Evolutionary conservation across 805 yeast species (phyloP).

Genomic region (Wickerhamiella occidentalis): DNA sequence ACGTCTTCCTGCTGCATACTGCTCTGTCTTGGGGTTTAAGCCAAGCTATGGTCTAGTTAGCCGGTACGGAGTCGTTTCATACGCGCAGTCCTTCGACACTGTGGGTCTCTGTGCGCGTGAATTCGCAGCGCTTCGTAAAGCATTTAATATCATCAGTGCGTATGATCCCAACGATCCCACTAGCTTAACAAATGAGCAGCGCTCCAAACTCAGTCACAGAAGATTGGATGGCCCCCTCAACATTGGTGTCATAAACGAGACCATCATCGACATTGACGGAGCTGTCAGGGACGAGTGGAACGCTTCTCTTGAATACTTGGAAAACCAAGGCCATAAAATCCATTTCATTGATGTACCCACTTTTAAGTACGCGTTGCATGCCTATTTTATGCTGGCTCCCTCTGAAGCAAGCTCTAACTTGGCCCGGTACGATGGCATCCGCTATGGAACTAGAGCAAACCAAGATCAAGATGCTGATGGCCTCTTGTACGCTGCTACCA

Average conservation of each 20-base stretch:
- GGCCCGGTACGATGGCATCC: slow-evolving; percentile 78
- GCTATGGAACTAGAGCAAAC: slow-evolving; percentile 56
- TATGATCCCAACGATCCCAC: slow-evolving; percentile 77
- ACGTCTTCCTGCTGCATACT: slow-evolving; percentile 80
- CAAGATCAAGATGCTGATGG: slow-evolving; percentile 23
- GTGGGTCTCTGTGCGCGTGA: slow-evolving; percentile 67
- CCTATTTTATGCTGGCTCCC: slow-evolving; percentile 79
- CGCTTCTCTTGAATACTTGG: slow-evolving; percentile 34
- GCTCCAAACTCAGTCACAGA: slow-evolving; percentile 3
- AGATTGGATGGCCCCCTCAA: slow-evolving; percentile 23
- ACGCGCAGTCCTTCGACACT: slow-evolving; percentile 90
- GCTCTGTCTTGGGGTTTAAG: slow-evolving; percentile 76
- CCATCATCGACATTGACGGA: slow-evolving; percentile 42
- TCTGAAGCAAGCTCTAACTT: slow-evolving; percentile 92
- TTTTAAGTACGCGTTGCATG: slow-evolving; percentile 52
- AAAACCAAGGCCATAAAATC: slow-evolving; percentile 40
- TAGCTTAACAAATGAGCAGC: slow-evolving; percentile 21
- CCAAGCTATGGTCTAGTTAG: slow-evolving; percentile 90
- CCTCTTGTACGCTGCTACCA: slow-evolving; percentile 42
- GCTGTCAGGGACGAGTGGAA: slow-evolving; percentile 40
- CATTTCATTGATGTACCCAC: slow-evolving; percentile 60
- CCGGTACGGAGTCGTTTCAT: slow-evolving; percentile 82
- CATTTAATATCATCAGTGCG: slow-evolving; percentile 44
- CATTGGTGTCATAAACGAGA: slow-evolving; percentile 68
- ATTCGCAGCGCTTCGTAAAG: slow-evolving; percentile 34